Conservation (phyloP, 164 flowering plant genomes). For the Hamamelis virginiana region DNA sequence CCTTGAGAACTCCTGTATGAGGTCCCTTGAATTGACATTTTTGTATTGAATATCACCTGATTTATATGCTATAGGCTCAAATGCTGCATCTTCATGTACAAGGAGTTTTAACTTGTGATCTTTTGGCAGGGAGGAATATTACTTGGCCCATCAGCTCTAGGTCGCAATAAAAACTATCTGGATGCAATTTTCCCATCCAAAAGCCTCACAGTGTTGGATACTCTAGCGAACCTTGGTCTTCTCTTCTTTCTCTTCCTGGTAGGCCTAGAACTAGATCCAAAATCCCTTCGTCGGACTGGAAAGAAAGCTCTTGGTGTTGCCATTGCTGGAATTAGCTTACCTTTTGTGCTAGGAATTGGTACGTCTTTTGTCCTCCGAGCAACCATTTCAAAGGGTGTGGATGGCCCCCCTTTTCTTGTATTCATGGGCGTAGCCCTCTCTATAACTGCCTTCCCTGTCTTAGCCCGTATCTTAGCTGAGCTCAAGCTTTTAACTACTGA, state of each 20-base stretch:
- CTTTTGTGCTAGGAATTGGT: slow-evolving; percentile 10
- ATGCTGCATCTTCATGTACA: too few species aligned
- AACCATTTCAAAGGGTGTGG: slow-evolving; percentile 10
- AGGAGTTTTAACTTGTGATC: too few species aligned
- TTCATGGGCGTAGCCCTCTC: slow-evolving; percentile 41
- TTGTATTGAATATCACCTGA: too few species aligned
- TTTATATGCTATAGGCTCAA: too few species aligned
- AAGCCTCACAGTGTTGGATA: slow-evolving; percentile 27
- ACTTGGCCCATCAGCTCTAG: slow-evolving; percentile 31
- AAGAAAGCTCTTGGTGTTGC: slow-evolving; percentile 11
- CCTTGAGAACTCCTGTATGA: too few species aligned
- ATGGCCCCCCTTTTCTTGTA: slow-evolving; percentile 19
- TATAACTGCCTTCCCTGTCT: slow-evolving; percentile 42
- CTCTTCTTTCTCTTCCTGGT: slow-evolving; percentile 34
- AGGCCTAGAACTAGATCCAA: slow-evolving; percentile 25
- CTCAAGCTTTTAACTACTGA: slow-evolving; percentile 36
- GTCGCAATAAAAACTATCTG: slow-evolving; percentile 15
- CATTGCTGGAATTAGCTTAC: slow-evolving; percentile 3
- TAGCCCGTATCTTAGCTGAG: slow-evolving; percentile 38
- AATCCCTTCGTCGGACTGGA: slow-evolving; percentile 25
- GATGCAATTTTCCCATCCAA: slow-evolving; percentile 19
- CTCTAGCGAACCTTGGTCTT: slow-evolving; percentile 29
- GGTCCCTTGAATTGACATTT: too few species aligned
- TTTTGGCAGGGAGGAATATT: slow-evolving; percentile 24
- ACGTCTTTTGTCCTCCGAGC: slow-evolving; percentile 13